Evolutionary conservation across 257 asterid species (phyloP).

Genomic region (Linaria vulgaris): DNA sequence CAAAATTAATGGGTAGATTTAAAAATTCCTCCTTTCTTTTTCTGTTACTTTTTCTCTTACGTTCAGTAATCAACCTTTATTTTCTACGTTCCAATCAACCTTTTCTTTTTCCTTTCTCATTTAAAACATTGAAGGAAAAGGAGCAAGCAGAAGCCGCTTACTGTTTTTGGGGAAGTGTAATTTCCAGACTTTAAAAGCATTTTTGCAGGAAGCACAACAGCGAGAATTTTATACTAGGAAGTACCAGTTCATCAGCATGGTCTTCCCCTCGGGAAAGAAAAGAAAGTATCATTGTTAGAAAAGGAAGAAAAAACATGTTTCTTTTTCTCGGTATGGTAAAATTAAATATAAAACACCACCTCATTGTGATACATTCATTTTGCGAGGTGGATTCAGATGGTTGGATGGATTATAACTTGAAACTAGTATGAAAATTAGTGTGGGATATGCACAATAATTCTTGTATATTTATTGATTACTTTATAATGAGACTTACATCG

Average conservation of each 20-base stretch:
- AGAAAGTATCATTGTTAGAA: conserved; percentile 34
- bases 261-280: conserved; percentile 30
- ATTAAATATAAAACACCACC: conserved; percentile 11
- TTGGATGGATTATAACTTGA: background rate
- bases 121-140: background rate
- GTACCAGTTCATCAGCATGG: conserved; percentile 2
- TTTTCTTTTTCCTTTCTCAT: background rate
- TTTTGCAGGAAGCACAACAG: conserved; percentile 15
- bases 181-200: conserved; percentile 8
- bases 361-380: background rate
- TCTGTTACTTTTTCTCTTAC: background rate
- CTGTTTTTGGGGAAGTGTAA: background rate
- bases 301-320: conserved; percentile 30
- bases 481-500: too few species aligned
- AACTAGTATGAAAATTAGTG: too few species aligned
- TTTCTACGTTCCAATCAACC: conserved; percentile 1
- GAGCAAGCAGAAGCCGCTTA: background rate
- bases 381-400: background rate
- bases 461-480: too few species aligned
- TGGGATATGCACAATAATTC: too few species aligned
- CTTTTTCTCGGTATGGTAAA: conserved; percentile 25
- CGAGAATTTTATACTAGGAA: background rate
- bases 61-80: conserved; percentile 9
- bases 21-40: too few species aligned
- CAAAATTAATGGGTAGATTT: too few species aligned